Base-by-base conservation (phyloP, 768 basidiomycete genomes). In the Lactifluus piperatus region DNA sequence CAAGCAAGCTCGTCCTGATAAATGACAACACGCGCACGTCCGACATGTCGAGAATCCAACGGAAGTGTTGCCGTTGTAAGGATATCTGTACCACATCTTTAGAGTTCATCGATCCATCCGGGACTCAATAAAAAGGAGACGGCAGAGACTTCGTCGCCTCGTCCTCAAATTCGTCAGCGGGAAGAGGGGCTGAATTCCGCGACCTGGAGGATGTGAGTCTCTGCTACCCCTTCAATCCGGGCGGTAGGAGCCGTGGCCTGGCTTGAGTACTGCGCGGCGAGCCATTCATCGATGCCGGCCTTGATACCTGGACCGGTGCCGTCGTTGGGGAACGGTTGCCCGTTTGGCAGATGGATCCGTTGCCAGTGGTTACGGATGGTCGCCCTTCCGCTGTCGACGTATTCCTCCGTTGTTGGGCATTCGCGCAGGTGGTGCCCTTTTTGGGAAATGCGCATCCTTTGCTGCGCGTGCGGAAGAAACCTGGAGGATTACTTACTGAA, bases 81-180 rank as follows among this genome's bases (percentile, higher is more conserved):
- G 56, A 83, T 68, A 60, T 84, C 81, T 60, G 87, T 72, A 20
- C 79, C 76, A 50, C 73, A 77, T 64, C 84, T 85, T 60, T 30
- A 4, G 29, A 30, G 20, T 24, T 8, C 57, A 34, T 74, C 57
- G 68, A 56, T n/a, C n/a, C n/a, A n/a, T n/a, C n/a, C n/a, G n/a
- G n/a, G n/a, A n/a, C n/a, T n/a, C n/a, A n/a, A n/a, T n/a, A n/a
- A n/a, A n/a, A n/a, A n/a, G n/a, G n/a, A n/a, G n/a, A n/a, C n/a
- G n/a, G n/a, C n/a, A n/a, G n/a, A n/a, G n/a, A n/a, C n/a, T n/a
- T n/a, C n/a, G n/a, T n/a, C n/a, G n/a, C n/a, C n/a, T n/a, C n/a
- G n/a, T n/a, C n/a, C n/a, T n/a, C n/a, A n/a, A n/a, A n/a, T n/a
- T 44, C 13, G 4, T 44, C 20, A n/a, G n/a, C n/a, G n/a, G n/a